These are phyloP conservation scores for Oryza glumipatula DNA, from an alignment of 176 grass and related monocot species.

Conservation along the genomic window DNA sequence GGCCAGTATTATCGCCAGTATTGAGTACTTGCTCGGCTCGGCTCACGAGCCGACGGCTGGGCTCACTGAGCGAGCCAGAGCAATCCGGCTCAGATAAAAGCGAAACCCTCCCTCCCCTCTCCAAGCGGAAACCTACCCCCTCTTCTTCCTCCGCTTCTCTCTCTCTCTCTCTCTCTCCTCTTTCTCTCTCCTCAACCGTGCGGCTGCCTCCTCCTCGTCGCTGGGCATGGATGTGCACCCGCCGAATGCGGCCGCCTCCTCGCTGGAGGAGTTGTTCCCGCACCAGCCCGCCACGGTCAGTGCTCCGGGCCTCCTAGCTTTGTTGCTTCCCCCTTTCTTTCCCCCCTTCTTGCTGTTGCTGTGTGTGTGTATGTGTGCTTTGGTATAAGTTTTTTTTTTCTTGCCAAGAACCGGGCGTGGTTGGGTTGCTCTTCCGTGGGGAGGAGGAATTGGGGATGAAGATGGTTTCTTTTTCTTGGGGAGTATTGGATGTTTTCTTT, in stretches of 20 bases:
- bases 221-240: conserved; percentile 47
- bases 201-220: background rate
- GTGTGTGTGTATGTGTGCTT: background rate
- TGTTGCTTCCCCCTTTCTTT: too few relatives aligned
- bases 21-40: background rate
- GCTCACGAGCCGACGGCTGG: background rate
- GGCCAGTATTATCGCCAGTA: too few relatives aligned
- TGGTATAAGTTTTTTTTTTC: background rate
- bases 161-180: background rate
- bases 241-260: conserved; percentile 40
- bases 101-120: conserved; percentile 5
- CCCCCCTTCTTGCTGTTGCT: background rate
- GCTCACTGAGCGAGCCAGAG: too few relatives aligned
- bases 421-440: background rate
- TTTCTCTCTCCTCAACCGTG: background rate
- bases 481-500: conserved; percentile 19
- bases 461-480: background rate
- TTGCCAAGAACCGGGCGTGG: background rate
- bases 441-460: background rate
- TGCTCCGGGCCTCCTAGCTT: background rate
- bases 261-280: conserved; percentile 38
- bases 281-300: conserved; percentile 44
- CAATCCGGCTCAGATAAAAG: background rate
- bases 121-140: conserved; percentile 30
- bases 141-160: background rate